A percentile compares a stretch with the other conserved stretches of the same genome.
Evolutionary conservation across 2,329 filamentous ascomycete genomes (phyloP).

Genomic region (Xylariaceae sp.): DNA sequence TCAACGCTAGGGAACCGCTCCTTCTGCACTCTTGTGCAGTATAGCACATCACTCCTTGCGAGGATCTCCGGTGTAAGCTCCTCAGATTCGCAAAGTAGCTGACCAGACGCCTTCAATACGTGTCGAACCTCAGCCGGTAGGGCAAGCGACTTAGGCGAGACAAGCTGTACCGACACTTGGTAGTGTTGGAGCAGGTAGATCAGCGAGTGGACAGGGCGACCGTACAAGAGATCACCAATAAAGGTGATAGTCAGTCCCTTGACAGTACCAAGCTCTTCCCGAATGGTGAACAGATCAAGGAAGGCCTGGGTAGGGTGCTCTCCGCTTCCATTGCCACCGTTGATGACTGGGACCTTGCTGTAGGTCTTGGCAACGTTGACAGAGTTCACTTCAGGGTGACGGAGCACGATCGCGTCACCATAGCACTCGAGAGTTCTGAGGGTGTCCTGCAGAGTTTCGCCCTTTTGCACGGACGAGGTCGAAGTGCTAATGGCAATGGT

Average conservation of each 20-base stretch:
- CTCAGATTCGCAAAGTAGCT: constrained; percentile 70
- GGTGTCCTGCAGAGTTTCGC: constrained; percentile 88
- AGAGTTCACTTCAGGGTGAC: constrained; percentile 78
- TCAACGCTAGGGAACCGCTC: constrained; percentile 81
- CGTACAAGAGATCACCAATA: constrained; percentile 85
- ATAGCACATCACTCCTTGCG: constrained; percentile 81
- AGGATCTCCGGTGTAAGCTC: constrained; percentile 82
- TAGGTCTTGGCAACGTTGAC: constrained; percentile 80
- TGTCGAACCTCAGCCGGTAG: constrained; percentile 72
- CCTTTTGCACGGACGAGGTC: constrained; percentile 87
- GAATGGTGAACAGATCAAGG: constrained; percentile 95
- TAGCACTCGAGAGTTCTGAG: constrained; percentile 92
- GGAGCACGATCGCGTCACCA: constrained; percentile 89
- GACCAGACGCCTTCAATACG: constrained; percentile 65
- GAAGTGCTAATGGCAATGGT: constrained; percentile 77
- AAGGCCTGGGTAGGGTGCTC: constrained; percentile 98
- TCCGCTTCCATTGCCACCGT: constrained; percentile 90
- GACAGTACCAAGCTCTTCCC: constrained; percentile 93
- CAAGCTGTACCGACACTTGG: constrained; percentile 88
- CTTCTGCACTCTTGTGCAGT: constrained; percentile 95
- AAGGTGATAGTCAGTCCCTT: constrained; percentile 96
- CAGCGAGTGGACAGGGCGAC: constrained; percentile 90
- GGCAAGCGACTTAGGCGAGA: constrained; percentile 71
- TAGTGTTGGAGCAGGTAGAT: constrained; percentile 94
- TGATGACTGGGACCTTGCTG: constrained; percentile 88